Percentiles rank a stretch among this genome's conserved stretches.
These are phyloP conservation scores for Leccinum longicurvipes DNA, from an alignment of 768 basidiomycete species.

Conservation along the genomic window DNA sequence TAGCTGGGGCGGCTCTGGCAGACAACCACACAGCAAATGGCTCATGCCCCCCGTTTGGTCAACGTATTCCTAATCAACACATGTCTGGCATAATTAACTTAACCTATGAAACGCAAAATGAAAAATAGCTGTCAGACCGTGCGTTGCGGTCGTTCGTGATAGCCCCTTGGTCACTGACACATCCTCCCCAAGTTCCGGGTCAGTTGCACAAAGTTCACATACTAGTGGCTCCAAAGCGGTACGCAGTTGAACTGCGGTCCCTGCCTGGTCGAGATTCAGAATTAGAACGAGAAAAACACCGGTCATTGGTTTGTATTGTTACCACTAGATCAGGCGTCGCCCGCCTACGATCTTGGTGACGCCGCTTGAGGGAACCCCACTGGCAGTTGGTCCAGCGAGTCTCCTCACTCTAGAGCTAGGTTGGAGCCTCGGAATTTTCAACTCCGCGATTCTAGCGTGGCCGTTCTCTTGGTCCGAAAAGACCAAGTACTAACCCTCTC, in stretches of 20 bases:
- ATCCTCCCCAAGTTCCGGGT: constrained; percentile 6
- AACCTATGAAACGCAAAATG: constrained; percentile 31
- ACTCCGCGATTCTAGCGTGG: constrained; percentile 34
- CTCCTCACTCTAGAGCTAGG: background rate
- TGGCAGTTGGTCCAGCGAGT: too few species aligned
- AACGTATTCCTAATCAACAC: constrained; percentile 28
- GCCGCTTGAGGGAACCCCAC: constrained; percentile 1
- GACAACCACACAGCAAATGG: constrained; percentile 24
- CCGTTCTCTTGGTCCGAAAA: background rate
- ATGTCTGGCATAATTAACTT: constrained; percentile 26
- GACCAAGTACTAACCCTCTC: background rate
- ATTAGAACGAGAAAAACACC: constrained; percentile 4
- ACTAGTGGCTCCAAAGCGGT: constrained; percentile 16
- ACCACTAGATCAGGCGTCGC: constrained; percentile 14
- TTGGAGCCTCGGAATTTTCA: constrained; percentile 10
- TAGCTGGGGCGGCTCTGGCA: constrained; percentile 17
- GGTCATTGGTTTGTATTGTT: constrained; percentile 27
- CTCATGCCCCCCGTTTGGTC: constrained; percentile 28
- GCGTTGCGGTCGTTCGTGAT: constrained; percentile 20
- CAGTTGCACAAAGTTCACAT: constrained; percentile 21
- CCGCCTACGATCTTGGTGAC: constrained; percentile 8
- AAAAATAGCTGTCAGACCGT: constrained; percentile 19
- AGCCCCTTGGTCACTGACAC: constrained; percentile 20
- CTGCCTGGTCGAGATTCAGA: constrained; percentile 15
- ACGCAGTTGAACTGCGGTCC: constrained; percentile 16